These are phyloP conservation scores for Gloeopeniophorella convolvens DNA, from an alignment of 768 basidiomycete species.

Conservation along the genomic window DNA sequence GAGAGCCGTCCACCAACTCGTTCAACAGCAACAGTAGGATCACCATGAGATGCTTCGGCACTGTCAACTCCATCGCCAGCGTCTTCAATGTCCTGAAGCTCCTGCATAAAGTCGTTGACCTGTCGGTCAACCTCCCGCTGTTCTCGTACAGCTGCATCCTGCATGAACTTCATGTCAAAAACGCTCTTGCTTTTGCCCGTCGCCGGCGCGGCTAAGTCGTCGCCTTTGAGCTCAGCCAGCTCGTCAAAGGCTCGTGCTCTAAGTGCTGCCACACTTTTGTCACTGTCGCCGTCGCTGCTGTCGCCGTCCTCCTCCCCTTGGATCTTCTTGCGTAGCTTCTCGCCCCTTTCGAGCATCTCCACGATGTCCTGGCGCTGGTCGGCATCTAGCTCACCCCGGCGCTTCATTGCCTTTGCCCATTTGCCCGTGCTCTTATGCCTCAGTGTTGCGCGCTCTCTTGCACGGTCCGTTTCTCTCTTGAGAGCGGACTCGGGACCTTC, in stretches of 20 bases:
- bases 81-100: conserved; percentile 44
- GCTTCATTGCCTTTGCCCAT: conserved; percentile 75
- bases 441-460: conserved; percentile 84
- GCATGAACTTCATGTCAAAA: conserved; percentile 98
- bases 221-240: conserved; percentile 31
- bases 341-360: conserved; percentile 81
- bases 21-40: conserved; percentile 38
- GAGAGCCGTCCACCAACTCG: conserved; percentile 64
- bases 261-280: conserved; percentile 45
- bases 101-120: conserved; percentile 66
- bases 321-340: conserved; percentile 72
- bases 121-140: conserved; percentile 49
- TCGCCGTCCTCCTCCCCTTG: conserved; percentile 55
- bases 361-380: conserved; percentile 64
- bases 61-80: conserved; percentile 29
- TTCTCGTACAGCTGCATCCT: conserved; percentile 74
- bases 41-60: conserved; percentile 27
- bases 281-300: conserved; percentile 39
- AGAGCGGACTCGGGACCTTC: conserved; percentile 46
- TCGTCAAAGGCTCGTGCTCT: conserved; percentile 74
- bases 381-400: conserved; percentile 58
- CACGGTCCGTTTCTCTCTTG: conserved; percentile 72
- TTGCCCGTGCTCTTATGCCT: conserved; percentile 84
- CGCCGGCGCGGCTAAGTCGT: conserved; percentile 20
- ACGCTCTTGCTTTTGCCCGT: conserved; percentile 53